Evolutionary conservation across 1,284 basidiomycete species (phyloP).

Genomic region (Sanghuangporus weigelae): DNA sequence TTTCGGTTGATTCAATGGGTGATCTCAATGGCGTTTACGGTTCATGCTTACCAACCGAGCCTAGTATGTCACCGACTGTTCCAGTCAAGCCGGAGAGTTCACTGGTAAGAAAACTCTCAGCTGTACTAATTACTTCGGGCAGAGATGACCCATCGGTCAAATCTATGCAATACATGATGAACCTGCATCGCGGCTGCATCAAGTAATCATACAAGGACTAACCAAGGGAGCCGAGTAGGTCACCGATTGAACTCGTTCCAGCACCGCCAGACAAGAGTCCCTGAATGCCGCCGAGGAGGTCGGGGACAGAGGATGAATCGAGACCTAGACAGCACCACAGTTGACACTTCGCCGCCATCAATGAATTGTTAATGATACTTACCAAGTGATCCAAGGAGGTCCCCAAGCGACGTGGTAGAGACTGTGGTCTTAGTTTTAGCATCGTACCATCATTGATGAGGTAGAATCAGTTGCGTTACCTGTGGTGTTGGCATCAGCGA

Average conservation of each 20-base stretch:
- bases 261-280: neutral
- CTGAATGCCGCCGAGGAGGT: neutral
- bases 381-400: slow-evolving; percentile 4
- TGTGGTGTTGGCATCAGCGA: neutral
- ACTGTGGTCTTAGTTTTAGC: neutral
- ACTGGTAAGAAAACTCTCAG: neutral
- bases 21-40: too few species aligned
- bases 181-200: neutral
- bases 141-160: neutral
- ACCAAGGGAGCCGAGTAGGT: neutral
- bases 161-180: neutral
- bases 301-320: neutral
- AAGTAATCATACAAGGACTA: neutral
- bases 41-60: neutral
- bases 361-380: neutral
- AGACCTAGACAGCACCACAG: neutral
- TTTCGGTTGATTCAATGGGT: neutral
- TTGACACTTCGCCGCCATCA: neutral
- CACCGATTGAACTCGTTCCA: neutral
- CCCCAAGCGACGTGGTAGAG: neutral
- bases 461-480: neutral
- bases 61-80: neutral
- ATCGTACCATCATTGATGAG: neutral
- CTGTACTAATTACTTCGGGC: neutral
- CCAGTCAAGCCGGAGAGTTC: neutral